These are phyloP conservation scores for Penicillium sp. DNA, from an alignment of 2,329 filamentous ascomycete genomes.

Conservation along the genomic window DNA sequence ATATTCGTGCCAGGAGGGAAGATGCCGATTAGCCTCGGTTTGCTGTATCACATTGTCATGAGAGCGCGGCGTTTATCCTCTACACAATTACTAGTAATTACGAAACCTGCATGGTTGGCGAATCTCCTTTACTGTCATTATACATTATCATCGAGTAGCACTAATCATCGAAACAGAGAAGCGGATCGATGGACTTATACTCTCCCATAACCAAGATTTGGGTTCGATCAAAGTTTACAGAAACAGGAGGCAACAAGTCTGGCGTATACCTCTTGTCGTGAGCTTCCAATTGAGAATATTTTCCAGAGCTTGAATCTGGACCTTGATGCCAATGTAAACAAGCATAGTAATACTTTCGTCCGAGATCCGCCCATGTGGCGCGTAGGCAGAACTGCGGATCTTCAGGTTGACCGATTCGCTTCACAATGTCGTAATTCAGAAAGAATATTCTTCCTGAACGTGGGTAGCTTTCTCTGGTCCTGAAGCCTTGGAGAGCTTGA, in stretches of 20 bases:
- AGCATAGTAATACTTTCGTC: constrained; percentile 32
- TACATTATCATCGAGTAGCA: background rate
- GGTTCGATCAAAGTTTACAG: constrained; percentile 27
- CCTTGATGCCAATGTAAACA: constrained; percentile 24
- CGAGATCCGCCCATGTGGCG: constrained; percentile 29
- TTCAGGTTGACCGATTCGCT: constrained; percentile 9
- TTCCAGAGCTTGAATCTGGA: background rate
- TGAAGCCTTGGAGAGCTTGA: constrained; percentile 12
- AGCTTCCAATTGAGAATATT: background rate
- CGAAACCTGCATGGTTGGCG: background rate
- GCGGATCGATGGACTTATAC: constrained; percentile 8
- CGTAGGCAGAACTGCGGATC: constrained; percentile 24
- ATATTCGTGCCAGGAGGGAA: constrained; percentile 76
- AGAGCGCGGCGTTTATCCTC: constrained; percentile 10
- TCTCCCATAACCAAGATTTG: constrained; percentile 22
- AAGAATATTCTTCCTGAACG: constrained; percentile 34
- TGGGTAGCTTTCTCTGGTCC: background rate
- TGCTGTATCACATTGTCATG: constrained; percentile 5
- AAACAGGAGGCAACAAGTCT: constrained; percentile 11
- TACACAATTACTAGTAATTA: constrained; percentile 1
- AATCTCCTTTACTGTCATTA: background rate
- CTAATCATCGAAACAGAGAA: constrained; percentile 1
- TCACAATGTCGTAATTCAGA: constrained; percentile 27
- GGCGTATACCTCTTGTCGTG: background rate
- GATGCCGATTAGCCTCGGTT: constrained; percentile 13